Base-by-base conservation (phyloP, 805 yeast species). In the Candida rishiriensis region DNA sequence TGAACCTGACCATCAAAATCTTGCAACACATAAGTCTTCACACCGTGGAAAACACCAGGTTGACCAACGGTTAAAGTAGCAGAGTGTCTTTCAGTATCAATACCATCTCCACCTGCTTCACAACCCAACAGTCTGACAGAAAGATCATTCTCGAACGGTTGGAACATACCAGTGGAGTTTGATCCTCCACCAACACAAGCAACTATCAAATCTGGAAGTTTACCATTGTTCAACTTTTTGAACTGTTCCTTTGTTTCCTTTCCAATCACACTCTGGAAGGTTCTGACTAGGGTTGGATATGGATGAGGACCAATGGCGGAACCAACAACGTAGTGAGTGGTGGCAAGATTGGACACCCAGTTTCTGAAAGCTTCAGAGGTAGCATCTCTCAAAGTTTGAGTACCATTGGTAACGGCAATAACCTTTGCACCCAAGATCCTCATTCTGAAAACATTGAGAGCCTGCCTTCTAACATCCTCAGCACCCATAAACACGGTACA, bases 101-200 rank as follows among this genome's bases (percentile, higher is more conserved):
- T 53, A 63, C 99, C 99, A 55, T 88, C 95, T 67, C 99, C 99
- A 65, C 97, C 99, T 40, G 99, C 99, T 72, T 93, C 99, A 48
- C 90, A 88, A 65, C 99, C 99, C 29, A 90, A 69, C 62, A 93
- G 71, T 60, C 78, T 79, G 37, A 93, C 99, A 9, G 78, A 70
- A 13, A 63, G 52, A 63, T 89, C 97, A 14, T 87, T 72, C 63
- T 88, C 95, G 62, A 93, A 93, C 43, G 98, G 97, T 17, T 88
- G 82, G 68, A 93, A 93, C 78, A 91, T 81, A 65, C 99, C 99
- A 29, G 95, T 81, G 41, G 96, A 84, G 75, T 93, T 93, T 15
- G 97, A 88, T 44, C 99, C 99, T 60, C 99, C 99, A 59, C 99
- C 99, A 40, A 93, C 99, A 75, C 99, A 93, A 2, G 99, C 99